These are phyloP conservation scores for Inonotus obliquus DNA, from an alignment of 1,284 basidiomycete species.

Conservation along the genomic window DNA sequence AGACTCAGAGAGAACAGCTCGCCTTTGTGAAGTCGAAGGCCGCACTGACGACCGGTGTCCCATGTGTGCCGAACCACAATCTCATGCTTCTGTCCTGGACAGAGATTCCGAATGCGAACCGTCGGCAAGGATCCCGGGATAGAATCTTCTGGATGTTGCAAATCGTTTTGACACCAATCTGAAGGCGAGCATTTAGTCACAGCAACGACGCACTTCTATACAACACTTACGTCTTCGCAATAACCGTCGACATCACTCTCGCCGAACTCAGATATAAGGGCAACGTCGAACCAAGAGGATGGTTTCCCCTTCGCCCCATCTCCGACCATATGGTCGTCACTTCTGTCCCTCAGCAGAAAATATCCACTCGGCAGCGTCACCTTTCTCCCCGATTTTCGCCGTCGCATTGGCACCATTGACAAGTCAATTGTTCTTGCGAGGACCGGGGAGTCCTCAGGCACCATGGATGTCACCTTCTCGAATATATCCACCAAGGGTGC, in stretches of 20 bases:
- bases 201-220: too few species aligned
- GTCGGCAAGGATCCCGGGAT: constrained; percentile 14
- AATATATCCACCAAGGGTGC: not conserved
- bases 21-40: not conserved
- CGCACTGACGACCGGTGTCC: too few species aligned
- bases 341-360: too few species aligned
- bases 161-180: not conserved
- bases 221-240: too few species aligned
- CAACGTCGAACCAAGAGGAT: not conserved
- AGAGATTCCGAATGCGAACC: not conserved
- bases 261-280: not conserved
- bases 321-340: not conserved
- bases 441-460: not conserved
- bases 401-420: not conserved
- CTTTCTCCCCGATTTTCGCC: not conserved
- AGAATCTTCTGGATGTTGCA: constrained; percentile 15
- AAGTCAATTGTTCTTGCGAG: not conserved
- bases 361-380: too few species aligned
- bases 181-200: too few species aligned
- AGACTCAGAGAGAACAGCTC: too few species aligned
- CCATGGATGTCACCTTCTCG: not conserved
- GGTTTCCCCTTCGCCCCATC: too few species aligned
- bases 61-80: not conserved
- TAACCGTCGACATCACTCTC: too few species aligned
- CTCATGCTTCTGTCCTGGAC: not conserved